Evolutionary conservation across 2,329 filamentous ascomycete species (phyloP).

Genomic region (Nothophoma quercina): DNA sequence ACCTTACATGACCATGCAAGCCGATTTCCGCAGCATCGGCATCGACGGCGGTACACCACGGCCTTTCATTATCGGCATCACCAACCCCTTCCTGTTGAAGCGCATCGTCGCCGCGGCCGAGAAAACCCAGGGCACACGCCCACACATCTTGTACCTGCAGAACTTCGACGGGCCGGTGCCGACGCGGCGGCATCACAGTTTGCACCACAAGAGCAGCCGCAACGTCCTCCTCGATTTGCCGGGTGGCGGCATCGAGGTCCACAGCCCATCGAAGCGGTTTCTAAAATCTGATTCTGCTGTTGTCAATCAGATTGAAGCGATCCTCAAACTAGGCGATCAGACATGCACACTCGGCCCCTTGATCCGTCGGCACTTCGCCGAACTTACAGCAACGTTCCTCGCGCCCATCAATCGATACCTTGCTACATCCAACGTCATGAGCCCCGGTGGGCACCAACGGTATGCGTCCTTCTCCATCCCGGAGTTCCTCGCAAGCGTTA

Average conservation of each 20-base stretch:
- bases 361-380: conserved; percentile 52
- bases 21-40: conserved; percentile 50
- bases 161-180: conserved; percentile 47
- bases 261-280: conserved; percentile 47
- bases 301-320: conserved; percentile 44
- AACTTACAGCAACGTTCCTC: conserved; percentile 52
- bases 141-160: conserved; percentile 51
- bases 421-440: conserved; percentile 45
- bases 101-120: conserved; percentile 48
- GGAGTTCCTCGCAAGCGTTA: conserved; percentile 48
- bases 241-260: conserved; percentile 49
- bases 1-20: conserved; percentile 55
- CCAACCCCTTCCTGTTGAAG: conserved; percentile 53
- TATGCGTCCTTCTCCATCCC: conserved; percentile 50
- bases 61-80: conserved; percentile 51
- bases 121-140: conserved; percentile 40
- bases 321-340: conserved; percentile 42
- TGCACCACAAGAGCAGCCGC: conserved; percentile 46
- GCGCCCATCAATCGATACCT: conserved; percentile 52
- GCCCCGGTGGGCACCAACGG: conserved; percentile 46
- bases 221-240: conserved; percentile 50
- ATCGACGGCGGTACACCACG: conserved; percentile 50
- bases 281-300: conserved; percentile 48
- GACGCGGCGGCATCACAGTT: conserved; percentile 46
- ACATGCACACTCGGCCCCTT: conserved; percentile 47